These are phyloP conservation scores for Quercus variabilis DNA, from an alignment of 306 rosid species.

Conservation along the genomic window DNA sequence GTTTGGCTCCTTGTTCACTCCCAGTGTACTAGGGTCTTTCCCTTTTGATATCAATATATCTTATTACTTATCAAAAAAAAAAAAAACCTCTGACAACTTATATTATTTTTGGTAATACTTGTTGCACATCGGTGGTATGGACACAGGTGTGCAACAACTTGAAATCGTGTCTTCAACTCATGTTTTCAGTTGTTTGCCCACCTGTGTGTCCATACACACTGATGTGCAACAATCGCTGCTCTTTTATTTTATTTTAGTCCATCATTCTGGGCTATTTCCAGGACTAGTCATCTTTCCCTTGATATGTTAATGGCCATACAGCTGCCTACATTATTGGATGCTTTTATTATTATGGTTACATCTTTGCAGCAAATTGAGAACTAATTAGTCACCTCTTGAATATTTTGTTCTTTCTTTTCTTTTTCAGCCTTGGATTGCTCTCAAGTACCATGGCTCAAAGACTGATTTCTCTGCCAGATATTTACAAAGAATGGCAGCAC, in stretches of 20 bases:
- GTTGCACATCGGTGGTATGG: too few relatives aligned
- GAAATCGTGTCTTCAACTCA: too few relatives aligned
- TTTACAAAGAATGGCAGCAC: slow-evolving; percentile 60
- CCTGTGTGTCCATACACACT: too few relatives aligned
- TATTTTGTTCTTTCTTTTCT: slow-evolving; percentile 6
- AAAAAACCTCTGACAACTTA: neutral
- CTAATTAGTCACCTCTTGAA: neutral
- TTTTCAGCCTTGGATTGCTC: slow-evolving; percentile 77
- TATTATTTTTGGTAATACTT: neutral
- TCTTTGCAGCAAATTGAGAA: neutral
- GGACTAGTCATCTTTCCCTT: neutral
- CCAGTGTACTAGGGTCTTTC: too few relatives aligned
- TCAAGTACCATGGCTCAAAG: slow-evolving; percentile 69
- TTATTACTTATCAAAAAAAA: too few relatives aligned
- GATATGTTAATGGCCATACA: neutral
- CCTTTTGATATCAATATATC: too few relatives aligned
- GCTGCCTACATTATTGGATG: neutral
- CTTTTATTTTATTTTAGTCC: neutral
- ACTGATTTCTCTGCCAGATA: slow-evolving; percentile 69
- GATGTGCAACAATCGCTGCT: too few relatives aligned
- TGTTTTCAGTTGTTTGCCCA: too few relatives aligned
- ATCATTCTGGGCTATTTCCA: neutral
- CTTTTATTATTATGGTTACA: neutral
- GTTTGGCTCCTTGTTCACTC: too few relatives aligned
- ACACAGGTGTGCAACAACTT: too few relatives aligned